Percentiles rank a stretch among this genome's conserved stretches.
phyloP scores from a whole-genome alignment of 2,329 filamentous ascomycete genomes.

The Penicillium occitanis region DNA sequence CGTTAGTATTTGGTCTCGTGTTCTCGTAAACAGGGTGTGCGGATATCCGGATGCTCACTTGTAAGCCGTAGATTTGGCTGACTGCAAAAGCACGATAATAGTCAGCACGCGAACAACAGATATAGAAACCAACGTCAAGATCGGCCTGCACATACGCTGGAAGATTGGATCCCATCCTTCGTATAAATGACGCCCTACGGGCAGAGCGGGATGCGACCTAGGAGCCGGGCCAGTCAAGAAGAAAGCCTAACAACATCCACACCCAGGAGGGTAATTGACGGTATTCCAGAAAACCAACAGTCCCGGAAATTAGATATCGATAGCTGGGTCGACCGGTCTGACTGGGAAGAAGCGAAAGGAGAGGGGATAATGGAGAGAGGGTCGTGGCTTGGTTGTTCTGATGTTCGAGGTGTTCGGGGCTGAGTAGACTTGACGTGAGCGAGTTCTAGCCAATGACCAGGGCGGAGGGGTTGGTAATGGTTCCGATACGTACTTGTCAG shows the following conservation, averaged over 20 bases:
- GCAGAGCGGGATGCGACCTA: constrained; percentile 29
- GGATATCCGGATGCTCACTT: constrained; percentile 57
- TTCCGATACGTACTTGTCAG: constrained; percentile 13
- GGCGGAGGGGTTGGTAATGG: constrained; percentile 18
- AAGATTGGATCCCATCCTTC: constrained; percentile 59
- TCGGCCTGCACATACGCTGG: constrained; percentile 56
- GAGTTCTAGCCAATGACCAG: constrained; percentile 20
- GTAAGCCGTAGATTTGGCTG: constrained; percentile 89
- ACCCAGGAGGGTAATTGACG: constrained; percentile 16
- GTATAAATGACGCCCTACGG: constrained; percentile 24
- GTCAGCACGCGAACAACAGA: constrained; percentile 24
- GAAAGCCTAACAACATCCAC: constrained; percentile 40
- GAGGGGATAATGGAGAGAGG: neutral
- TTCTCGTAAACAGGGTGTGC: neutral
- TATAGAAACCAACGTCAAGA: neutral
- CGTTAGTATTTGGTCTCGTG: constrained; percentile 9
- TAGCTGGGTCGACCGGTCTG: neutral
- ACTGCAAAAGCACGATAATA: constrained; percentile 45
- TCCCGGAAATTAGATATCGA: neutral
- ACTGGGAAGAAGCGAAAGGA: neutral
- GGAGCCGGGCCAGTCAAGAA: constrained; percentile 36
- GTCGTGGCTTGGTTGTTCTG: constrained; percentile 14
- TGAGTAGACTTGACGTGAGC: constrained; percentile 22
- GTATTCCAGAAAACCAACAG: neutral
- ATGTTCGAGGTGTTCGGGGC: constrained; percentile 17